phyloP scores from a whole-genome alignment of 257 asterid genomes.

The Plantago major region DNA sequence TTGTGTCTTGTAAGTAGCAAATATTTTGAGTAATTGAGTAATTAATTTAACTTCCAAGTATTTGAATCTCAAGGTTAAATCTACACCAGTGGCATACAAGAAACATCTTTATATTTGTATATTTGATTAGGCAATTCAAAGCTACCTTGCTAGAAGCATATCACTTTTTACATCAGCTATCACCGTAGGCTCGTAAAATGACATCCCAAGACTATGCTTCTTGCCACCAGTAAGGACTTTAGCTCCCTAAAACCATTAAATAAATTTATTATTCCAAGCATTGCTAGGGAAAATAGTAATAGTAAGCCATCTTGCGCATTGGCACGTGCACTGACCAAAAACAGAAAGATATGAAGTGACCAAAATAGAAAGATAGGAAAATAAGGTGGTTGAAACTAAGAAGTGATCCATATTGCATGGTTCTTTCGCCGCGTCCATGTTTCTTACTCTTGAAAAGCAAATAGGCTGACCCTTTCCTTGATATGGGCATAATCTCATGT shows the following conservation, averaged over 20 bases:
- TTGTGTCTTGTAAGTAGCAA: no score
- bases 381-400: no score
- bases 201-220: slow-evolving; percentile 85
- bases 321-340: neutral
- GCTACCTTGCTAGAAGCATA: slow-evolving; percentile 79
- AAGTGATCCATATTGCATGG: no score
- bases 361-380: no score
- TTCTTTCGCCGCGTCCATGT: no score
- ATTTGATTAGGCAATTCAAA: slow-evolving; percentile 14
- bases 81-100: slow-evolving; percentile 2
- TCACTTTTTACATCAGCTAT: slow-evolving; percentile 70
- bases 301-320: slow-evolving; percentile 11
- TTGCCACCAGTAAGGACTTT: slow-evolving; percentile 81
- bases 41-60: no score
- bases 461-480: no score
- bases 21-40: no score
- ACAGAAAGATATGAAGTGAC: no score
- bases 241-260: slow-evolving; percentile 69
- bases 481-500: no score
- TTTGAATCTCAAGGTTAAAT: neutral
- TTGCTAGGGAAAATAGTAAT: slow-evolving; percentile 7
- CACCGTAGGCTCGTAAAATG: slow-evolving; percentile 92
- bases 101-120: slow-evolving; percentile 5
- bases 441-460: no score
- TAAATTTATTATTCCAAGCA: slow-evolving; percentile 15